Conservation (phyloP, 768 basidiomycete genomes). For the Tricholomella constricta region DNA sequence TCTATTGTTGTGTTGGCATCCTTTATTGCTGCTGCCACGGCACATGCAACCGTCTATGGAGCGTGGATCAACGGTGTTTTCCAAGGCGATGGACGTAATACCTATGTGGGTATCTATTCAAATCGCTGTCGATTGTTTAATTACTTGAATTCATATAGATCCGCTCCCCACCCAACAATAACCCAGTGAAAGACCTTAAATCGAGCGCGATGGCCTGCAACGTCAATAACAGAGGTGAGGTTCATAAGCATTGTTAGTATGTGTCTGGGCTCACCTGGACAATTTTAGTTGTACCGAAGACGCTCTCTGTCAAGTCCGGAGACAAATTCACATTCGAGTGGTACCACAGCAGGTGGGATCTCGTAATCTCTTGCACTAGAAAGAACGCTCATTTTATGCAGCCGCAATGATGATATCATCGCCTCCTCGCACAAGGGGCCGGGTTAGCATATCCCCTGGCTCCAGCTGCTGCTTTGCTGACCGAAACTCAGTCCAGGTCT, state of each 20-base stretch:
- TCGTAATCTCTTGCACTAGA: not conserved
- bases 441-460: too few relatives aligned
- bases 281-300: constrained; percentile 27
- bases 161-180: constrained; percentile 38
- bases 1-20: constrained; percentile 23
- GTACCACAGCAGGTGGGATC: constrained; percentile 32
- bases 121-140: not conserved
- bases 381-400: constrained; percentile 7
- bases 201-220: constrained; percentile 33
- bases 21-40: constrained; percentile 22
- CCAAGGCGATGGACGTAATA: constrained; percentile 35
- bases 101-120: constrained; percentile 26
- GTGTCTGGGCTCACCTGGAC: not conserved
- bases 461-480: too few relatives aligned
- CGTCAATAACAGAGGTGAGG: constrained; percentile 31
- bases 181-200: constrained; percentile 37
- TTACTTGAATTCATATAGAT: constrained; percentile 23
- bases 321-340: constrained; percentile 38
- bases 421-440: constrained; percentile 37
- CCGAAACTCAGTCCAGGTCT: constrained; percentile 30
- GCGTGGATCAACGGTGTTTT: constrained; percentile 40
- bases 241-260: not conserved
- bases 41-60: constrained; percentile 37
- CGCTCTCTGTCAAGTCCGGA: constrained; percentile 31
- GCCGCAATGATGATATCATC: constrained; percentile 40